A percentile compares a stretch with the other conserved stretches of the same genome.
phyloP scores from a whole-genome alignment of 805 yeast genomes.

The Metschnikowia matae region DNA sequence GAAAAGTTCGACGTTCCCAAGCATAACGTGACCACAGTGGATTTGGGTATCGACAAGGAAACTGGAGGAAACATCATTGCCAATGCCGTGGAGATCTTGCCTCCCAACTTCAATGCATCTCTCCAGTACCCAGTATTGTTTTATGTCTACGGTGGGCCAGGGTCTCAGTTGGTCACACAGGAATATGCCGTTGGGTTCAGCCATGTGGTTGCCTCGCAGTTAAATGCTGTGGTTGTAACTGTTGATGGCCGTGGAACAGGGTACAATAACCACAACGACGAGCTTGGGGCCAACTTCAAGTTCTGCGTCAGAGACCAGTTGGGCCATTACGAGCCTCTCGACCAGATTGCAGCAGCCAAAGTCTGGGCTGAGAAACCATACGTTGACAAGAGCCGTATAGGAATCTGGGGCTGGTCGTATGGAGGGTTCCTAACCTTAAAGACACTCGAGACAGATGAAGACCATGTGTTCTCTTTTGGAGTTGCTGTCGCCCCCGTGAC shows the following conservation, averaged over 20 bases:
- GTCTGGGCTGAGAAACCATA: conserved; percentile 59
- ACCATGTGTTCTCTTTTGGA: conserved; percentile 73
- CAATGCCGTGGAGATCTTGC: conserved; percentile 73
- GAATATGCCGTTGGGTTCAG: conserved; percentile 61
- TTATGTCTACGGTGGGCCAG: conserved; percentile 94
- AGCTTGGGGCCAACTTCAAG: conserved; percentile 55
- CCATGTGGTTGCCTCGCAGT: conserved; percentile 69
- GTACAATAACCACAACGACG: conserved; percentile 55
- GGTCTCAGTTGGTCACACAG: conserved; percentile 76
- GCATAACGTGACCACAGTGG: conserved; percentile 48
- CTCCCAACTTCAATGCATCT: conserved; percentile 60
- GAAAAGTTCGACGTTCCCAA: conserved; percentile 53
- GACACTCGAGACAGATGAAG: conserved; percentile 71
- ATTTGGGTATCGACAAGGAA: conserved; percentile 47
- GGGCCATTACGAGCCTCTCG: conserved; percentile 78
- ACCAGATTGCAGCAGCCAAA: conserved; percentile 83
- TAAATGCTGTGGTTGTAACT: conserved; percentile 82
- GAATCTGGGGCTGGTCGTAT: conserved; percentile 98
- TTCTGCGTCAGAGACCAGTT: conserved; percentile 74
- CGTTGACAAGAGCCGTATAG: conserved; percentile 64
- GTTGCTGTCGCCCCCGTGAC: conserved; percentile 98
- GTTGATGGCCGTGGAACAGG: conserved; percentile 99
- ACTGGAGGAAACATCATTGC: conserved; percentile 45
- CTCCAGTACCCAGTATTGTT: conserved; percentile 81
- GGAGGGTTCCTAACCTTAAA: conserved; percentile 94